Conservation (phyloP, 225 moss, liverwort and hornwort genomes). For the Asterella californica region DNA sequence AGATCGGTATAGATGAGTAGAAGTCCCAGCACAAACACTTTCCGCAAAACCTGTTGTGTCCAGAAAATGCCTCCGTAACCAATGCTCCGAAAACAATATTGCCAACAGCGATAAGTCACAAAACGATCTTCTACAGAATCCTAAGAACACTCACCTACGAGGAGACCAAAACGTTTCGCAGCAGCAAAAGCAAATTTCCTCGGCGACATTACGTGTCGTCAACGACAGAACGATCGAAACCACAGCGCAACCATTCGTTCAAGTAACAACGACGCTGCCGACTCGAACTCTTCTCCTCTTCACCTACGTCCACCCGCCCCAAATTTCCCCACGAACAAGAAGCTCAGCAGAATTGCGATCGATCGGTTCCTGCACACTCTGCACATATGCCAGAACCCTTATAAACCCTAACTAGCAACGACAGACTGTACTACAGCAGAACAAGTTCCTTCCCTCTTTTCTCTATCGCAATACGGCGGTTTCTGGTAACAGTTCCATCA, state of each 20-base stretch:
- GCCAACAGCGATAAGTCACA: neutral
- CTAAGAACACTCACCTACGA: neutral
- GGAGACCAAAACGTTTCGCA: neutral
- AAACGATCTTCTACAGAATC: neutral
- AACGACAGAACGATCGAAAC: neutral
- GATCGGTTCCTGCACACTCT: neutral
- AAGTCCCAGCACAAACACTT: neutral
- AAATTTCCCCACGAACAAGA: neutral
- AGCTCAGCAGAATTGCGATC: neutral
- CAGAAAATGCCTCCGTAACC: neutral
- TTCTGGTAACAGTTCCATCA: no score
- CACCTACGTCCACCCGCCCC: neutral
- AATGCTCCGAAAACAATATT: neutral
- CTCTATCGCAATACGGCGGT: no score
- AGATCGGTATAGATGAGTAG: neutral
- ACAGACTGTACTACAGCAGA: no score
- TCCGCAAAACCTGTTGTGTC: neutral
- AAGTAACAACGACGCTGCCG: neutral
- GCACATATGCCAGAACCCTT: neutral
- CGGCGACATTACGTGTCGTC: neutral
- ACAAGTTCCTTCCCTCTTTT: no score
- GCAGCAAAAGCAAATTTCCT: neutral
- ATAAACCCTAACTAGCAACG: slow-evolving; percentile 3
- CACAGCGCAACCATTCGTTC: neutral
- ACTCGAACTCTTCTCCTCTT: neutral